These are phyloP conservation scores for Dunaliella primolecta DNA, from an alignment of 139 green algal species.

Conservation along the genomic window DNA sequence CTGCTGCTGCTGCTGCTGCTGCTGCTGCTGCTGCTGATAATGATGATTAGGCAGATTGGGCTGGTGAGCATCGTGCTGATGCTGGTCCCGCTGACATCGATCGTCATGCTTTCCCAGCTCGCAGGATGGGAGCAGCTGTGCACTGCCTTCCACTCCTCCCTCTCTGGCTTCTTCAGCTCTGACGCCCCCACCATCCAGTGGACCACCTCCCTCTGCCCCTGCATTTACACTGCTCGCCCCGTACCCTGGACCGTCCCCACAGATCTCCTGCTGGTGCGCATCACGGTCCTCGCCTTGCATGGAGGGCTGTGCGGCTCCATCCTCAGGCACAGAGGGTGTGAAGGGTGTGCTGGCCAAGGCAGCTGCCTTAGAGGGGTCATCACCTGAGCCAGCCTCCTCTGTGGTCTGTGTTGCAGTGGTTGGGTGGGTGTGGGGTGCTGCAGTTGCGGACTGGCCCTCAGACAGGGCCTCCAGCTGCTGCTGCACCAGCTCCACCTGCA, in stretches of 20 bases:
- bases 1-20: not conserved
- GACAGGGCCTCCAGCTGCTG: not conserved
- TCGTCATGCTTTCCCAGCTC: not conserved
- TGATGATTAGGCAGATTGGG: too few relatives aligned
- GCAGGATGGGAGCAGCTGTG: too few relatives aligned
- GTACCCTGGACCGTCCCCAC: not conserved
- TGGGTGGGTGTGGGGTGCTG: too few relatives aligned
- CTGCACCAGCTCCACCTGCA: not conserved
- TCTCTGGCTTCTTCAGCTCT: not conserved
- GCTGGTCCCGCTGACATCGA: too few relatives aligned
- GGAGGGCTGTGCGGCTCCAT: not conserved
- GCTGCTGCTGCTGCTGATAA: not conserved
- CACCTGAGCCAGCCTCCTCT: too few relatives aligned
- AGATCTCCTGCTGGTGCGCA: not conserved
- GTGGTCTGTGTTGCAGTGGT: too few relatives aligned
- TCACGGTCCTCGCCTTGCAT: not conserved
- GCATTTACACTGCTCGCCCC: not conserved
- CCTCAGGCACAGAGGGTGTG: too few relatives aligned
- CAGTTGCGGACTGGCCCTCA: not conserved
- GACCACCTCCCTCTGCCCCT: not conserved
- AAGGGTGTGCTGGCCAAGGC: too few relatives aligned
- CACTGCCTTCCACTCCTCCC: not conserved
- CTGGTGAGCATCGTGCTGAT: too few relatives aligned
- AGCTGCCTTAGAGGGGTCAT: too few relatives aligned
- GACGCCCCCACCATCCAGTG: not conserved